Conservation (phyloP, 2,329 filamentous ascomycete species). For the Cytospora leucostoma region DNA sequence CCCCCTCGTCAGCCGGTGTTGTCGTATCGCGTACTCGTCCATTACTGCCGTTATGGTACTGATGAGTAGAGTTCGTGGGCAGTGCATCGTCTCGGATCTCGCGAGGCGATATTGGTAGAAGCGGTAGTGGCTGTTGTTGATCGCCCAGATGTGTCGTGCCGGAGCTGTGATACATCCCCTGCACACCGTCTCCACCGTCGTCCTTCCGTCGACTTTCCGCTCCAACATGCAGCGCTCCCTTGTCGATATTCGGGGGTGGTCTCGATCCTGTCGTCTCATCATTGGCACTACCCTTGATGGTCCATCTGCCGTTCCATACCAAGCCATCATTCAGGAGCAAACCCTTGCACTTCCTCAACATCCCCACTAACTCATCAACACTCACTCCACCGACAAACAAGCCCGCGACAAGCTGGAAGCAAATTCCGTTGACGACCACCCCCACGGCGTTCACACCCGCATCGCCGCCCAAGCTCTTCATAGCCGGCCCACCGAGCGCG, state of each 20-base stretch:
- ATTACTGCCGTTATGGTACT: not conserved
- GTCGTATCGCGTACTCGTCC: not conserved
- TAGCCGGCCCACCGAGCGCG: conserved; percentile 51
- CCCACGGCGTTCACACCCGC: conserved; percentile 50
- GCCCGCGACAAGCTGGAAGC: conserved; percentile 40
- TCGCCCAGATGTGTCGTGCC: conserved; percentile 8
- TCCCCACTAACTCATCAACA: not conserved
- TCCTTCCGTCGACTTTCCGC: not conserved
- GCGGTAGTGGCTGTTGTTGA: not conserved
- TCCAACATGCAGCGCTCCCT: not conserved
- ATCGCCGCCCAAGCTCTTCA: conserved; percentile 48
- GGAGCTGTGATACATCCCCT: conserved; percentile 11
- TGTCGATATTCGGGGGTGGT: not conserved
- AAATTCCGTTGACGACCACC: conserved; percentile 54
- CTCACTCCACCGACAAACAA: conserved; percentile 31
- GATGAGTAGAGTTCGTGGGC: not conserved
- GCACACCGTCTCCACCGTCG: not conserved
- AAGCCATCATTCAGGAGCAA: not conserved
- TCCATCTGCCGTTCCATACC: not conserved
- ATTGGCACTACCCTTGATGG: not conserved
- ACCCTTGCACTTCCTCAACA: not conserved
- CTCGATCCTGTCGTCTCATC: not conserved
- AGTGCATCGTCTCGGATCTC: not conserved
- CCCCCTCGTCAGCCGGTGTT: not conserved
- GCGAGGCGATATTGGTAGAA: not conserved